Conservation (phyloP, 805 yeast species). For the Isabelozyma pseudorhagii region DNA sequence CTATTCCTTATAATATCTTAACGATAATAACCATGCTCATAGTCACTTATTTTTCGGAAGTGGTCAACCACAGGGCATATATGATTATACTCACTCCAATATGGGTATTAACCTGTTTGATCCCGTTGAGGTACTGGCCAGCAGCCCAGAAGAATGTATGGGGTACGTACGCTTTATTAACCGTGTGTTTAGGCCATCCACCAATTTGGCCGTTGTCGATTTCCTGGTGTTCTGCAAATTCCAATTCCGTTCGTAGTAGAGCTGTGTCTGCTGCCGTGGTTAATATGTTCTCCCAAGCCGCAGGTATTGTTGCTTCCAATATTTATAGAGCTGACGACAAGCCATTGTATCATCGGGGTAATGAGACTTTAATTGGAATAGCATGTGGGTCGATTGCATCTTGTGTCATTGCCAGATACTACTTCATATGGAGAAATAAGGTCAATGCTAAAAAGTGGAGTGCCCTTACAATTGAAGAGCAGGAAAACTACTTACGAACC, state of each 20-base stretch:
- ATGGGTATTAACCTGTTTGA: constrained; percentile 13
- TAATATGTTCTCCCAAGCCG: constrained; percentile 63
- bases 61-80: constrained; percentile 17
- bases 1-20: constrained; percentile 46
- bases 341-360: constrained; percentile 62
- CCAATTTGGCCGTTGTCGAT: constrained; percentile 55
- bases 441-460: constrained; percentile 50
- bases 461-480: constrained; percentile 46
- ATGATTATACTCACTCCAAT: constrained; percentile 11
- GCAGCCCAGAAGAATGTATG: constrained; percentile 37
- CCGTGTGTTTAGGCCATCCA: constrained; percentile 42
- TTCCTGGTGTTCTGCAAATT: constrained; percentile 59
- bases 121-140: constrained; percentile 37
- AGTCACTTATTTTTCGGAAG: constrained; percentile 20
- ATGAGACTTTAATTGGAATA: constrained; percentile 37
- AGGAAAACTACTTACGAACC: constrained; percentile 40
- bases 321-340: constrained; percentile 55
- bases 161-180: constrained; percentile 41
- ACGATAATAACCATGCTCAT: constrained; percentile 19
- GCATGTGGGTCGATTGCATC: constrained; percentile 28
- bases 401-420: constrained; percentile 27
- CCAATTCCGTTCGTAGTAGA: constrained; percentile 60
- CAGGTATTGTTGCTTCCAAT: constrained; percentile 50
- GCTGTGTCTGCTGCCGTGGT: constrained; percentile 64
- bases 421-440: constrained; percentile 42